phyloP scores from a whole-genome alignment of 2,329 filamentous ascomycete species.

The Xylaria sp. region DNA sequence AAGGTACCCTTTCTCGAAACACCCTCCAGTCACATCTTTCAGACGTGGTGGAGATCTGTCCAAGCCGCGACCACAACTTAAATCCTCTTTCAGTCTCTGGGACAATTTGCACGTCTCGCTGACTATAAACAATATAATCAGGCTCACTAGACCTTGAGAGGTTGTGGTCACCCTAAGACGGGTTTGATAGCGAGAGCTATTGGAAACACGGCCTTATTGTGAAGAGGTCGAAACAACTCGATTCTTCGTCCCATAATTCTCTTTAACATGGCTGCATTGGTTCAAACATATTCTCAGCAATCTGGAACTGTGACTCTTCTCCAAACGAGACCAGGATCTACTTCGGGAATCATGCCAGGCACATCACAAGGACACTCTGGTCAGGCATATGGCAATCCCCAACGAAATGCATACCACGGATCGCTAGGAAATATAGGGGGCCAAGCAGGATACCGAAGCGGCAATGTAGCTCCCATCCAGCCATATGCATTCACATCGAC shows the following conservation, averaged over 20 bases:
- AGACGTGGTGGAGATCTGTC: conserved; percentile 1
- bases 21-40: not conserved
- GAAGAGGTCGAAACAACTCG: conserved; percentile 38
- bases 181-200: conserved; percentile 26
- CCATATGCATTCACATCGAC: conserved; percentile 81
- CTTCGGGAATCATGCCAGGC: conserved; percentile 67
- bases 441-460: conserved; percentile 65
- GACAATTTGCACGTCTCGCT: conserved; percentile 20
- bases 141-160: conserved; percentile 23
- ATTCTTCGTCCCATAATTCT: conserved; percentile 35
- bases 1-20: conserved; percentile 32
- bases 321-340: conserved; percentile 75
- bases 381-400: conserved; percentile 63
- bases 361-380: conserved; percentile 60
- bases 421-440: conserved; percentile 58
- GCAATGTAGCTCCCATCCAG: conserved; percentile 69
- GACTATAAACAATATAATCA: conserved; percentile 15
- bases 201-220: conserved; percentile 34
- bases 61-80: not conserved
- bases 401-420: conserved; percentile 63
- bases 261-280: conserved; percentile 79
- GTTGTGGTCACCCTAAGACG: conserved; percentile 12
- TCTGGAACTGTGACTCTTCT: conserved; percentile 79
- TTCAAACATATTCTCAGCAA: conserved; percentile 83
- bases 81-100: not conserved